phyloP scores from a whole-genome alignment of 768 basidiomycete species.

The Termitomyces sp. region DNA sequence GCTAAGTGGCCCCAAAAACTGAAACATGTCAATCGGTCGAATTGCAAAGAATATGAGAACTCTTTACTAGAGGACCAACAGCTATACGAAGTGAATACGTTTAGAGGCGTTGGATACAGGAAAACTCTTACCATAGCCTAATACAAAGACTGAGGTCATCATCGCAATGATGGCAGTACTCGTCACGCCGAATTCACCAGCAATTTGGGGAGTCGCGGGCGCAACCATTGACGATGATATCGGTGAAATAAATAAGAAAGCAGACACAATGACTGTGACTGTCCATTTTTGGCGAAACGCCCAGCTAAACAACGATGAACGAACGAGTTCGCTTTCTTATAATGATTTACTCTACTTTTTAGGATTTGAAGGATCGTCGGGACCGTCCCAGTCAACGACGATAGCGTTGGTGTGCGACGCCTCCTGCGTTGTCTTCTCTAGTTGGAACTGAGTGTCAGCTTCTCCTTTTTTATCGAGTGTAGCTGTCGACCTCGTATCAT shows the following conservation, averaged over 20 bases:
- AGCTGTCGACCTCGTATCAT: neutral
- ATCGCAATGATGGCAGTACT: constrained; percentile 44
- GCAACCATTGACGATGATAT: constrained; percentile 74
- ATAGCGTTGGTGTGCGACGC: constrained; percentile 11
- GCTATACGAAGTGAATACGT: constrained; percentile 25
- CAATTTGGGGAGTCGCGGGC: constrained; percentile 51
- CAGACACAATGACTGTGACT: constrained; percentile 56
- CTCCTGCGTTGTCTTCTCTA: neutral
- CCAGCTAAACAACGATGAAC: constrained; percentile 38
- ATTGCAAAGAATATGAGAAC: neutral
- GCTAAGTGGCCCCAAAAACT: constrained; percentile 56
- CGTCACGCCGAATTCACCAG: constrained; percentile 47
- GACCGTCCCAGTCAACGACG: constrained; percentile 61
- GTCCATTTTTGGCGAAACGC: constrained; percentile 54
- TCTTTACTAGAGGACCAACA: constrained; percentile 41
- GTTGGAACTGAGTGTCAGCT: too few relatives aligned
- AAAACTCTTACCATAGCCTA: constrained; percentile 46
- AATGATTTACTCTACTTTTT: constrained; percentile 35
- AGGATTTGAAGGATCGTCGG: constrained; percentile 52
- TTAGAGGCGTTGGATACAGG: neutral
- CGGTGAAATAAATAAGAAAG: constrained; percentile 63
- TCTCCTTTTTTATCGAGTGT: neutral
- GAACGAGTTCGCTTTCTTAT: neutral
- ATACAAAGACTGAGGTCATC: constrained; percentile 46
- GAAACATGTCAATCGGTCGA: neutral